phyloP scores from a whole-genome alignment of 345 rosid genomes.

The Bretschneidera sinensis region DNA sequence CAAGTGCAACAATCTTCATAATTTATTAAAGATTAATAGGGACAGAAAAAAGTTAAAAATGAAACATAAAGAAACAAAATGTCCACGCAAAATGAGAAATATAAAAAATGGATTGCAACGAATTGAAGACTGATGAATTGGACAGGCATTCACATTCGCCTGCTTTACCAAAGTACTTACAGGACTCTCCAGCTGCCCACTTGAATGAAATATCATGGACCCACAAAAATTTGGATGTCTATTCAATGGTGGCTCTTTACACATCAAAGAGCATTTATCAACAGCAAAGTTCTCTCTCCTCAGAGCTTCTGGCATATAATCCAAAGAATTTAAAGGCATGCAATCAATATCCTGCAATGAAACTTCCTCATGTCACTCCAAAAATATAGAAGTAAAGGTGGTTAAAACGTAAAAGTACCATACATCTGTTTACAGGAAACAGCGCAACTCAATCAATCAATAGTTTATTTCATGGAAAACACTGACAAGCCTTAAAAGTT shows the following conservation, averaged over 20 bases:
- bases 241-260: slow-evolving; percentile 47
- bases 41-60: slow-evolving; percentile 4
- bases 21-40: slow-evolving; percentile 8
- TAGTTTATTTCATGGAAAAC: too few relatives aligned
- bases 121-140: neutral
- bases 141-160: slow-evolving; percentile 13
- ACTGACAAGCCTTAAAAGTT: too few relatives aligned
- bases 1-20: too few relatives aligned
- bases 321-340: slow-evolving; percentile 87
- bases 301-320: slow-evolving; percentile 87
- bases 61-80: too few relatives aligned
- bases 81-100: too few relatives aligned
- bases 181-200: slow-evolving; percentile 42
- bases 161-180: slow-evolving; percentile 37
- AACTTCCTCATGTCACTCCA: slow-evolving; percentile 9
- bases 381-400: slow-evolving; percentile 4
- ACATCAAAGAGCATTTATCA: slow-evolving; percentile 34
- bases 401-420: too few relatives aligned
- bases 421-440: too few relatives aligned
- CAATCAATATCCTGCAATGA: slow-evolving; percentile 84
- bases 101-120: too few relatives aligned
- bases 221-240: slow-evolving; percentile 43
- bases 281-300: slow-evolving; percentile 40
- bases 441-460: too few relatives aligned
- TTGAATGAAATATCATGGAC: slow-evolving; percentile 39